phyloP scores from a whole-genome alignment of 2,329 filamentous ascomycete species.

The Ophiostoma himal-ulmi region DNA sequence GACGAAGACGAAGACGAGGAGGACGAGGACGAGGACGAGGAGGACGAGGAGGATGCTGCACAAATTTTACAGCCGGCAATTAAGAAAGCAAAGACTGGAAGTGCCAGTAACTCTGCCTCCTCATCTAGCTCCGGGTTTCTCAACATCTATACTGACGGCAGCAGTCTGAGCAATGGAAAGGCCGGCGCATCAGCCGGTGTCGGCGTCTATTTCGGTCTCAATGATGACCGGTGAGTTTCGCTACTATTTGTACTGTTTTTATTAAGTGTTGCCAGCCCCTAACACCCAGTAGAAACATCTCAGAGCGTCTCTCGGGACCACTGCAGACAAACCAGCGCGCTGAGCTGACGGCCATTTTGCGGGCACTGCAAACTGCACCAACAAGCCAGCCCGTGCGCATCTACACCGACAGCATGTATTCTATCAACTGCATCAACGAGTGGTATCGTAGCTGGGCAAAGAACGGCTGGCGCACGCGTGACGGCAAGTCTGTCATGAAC shows the following conservation, averaged over 20 bases:
- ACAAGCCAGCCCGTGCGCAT: slow-evolving; percentile 65
- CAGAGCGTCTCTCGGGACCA: slow-evolving; percentile 66
- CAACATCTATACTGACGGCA: slow-evolving; percentile 59
- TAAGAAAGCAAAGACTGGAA: slow-evolving; percentile 35
- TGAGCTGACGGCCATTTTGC: slow-evolving; percentile 82
- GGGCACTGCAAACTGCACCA: slow-evolving; percentile 72
- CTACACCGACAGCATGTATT: slow-evolving; percentile 82
- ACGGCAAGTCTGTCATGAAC: slow-evolving; percentile 67
- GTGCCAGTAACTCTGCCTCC: neutral
- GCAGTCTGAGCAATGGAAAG: slow-evolving; percentile 53
- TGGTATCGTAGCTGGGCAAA: slow-evolving; percentile 76
- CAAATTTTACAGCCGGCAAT: slow-evolving; percentile 31
- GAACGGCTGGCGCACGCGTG: slow-evolving; percentile 70
- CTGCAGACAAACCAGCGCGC: slow-evolving; percentile 91
- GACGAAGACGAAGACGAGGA: slow-evolving; percentile 28
- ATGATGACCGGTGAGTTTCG: slow-evolving; percentile 46
- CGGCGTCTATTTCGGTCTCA: slow-evolving; percentile 57
- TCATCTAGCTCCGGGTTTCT: slow-evolving; percentile 31
- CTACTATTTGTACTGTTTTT: neutral
- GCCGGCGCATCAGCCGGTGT: slow-evolving; percentile 52
- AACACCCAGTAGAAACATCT: slow-evolving; percentile 49
- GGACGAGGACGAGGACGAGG: slow-evolving; percentile 29
- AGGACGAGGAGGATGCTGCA: slow-evolving; percentile 32
- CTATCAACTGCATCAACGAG: slow-evolving; percentile 79
- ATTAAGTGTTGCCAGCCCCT: neutral